phyloP scores from a whole-genome alignment of 371 early-diverging fungal species.

The Mortierella sp. region DNA sequence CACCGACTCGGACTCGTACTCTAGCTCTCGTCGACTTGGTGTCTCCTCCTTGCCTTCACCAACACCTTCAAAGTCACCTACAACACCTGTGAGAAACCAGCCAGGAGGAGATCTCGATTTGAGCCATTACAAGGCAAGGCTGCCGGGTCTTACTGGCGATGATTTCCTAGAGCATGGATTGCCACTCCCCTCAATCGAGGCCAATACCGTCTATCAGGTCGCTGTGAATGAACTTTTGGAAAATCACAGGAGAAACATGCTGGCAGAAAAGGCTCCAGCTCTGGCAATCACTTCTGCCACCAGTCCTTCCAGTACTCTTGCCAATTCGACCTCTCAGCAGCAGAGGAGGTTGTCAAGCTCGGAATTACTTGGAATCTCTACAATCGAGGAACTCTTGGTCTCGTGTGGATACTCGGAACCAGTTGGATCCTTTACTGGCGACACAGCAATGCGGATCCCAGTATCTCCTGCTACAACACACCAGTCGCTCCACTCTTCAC shows the following conservation, averaged over 20 bases:
- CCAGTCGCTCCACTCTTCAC: slow-evolving; percentile 24
- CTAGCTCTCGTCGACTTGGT: slow-evolving; percentile 9
- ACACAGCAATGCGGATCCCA: background rate
- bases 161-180: slow-evolving; percentile 28
- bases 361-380: slow-evolving; percentile 38
- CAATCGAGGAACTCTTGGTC: slow-evolving; percentile 40
- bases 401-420: slow-evolving; percentile 38
- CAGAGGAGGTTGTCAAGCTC: slow-evolving; percentile 24
- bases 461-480: slow-evolving; percentile 28
- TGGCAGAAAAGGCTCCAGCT: slow-evolving; percentile 25
- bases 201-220: slow-evolving; percentile 28
- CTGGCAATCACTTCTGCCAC: slow-evolving; percentile 24
- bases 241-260: slow-evolving; percentile 36
- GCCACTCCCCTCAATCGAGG: slow-evolving; percentile 19
- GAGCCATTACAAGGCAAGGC: slow-evolving; percentile 24
- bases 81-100: slow-evolving; percentile 16
- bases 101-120: slow-evolving; percentile 20
- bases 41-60: slow-evolving; percentile 31
- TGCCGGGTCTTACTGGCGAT: slow-evolving; percentile 34
- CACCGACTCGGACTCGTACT: slow-evolving; percentile 14
- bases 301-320: slow-evolving; percentile 22
- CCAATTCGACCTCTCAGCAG: slow-evolving; percentile 9
- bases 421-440: background rate
- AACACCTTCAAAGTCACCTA: slow-evolving; percentile 20
- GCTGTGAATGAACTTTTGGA: slow-evolving; percentile 41